phyloP scores from a whole-genome alignment of 2,329 filamentous ascomycete species.

The Xylaria sp. region DNA sequence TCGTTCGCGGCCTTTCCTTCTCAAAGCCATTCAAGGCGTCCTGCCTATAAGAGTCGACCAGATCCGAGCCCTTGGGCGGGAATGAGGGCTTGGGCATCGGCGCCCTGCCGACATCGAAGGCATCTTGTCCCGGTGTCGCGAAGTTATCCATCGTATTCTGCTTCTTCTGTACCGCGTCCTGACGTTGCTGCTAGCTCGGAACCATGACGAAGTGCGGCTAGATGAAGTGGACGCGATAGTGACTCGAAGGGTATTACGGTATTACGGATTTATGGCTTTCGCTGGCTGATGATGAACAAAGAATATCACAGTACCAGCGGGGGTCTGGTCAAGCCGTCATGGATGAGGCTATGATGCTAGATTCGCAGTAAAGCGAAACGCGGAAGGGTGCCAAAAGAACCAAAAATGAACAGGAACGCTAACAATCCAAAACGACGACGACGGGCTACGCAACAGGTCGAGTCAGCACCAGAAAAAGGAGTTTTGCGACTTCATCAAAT shows the following conservation, averaged over 20 bases:
- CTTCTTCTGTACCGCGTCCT: conserved; percentile 40
- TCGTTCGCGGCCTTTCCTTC: conserved; percentile 63
- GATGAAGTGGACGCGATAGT: background rate
- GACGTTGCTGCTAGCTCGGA: conserved; percentile 40
- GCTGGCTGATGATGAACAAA: conserved; percentile 21
- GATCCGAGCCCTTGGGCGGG: conserved; percentile 58
- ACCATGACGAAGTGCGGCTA: conserved; percentile 42
- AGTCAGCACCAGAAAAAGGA: conserved; percentile 37
- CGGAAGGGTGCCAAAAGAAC: background rate
- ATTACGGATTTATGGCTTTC: background rate
- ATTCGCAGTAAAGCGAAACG: conserved; percentile 13
- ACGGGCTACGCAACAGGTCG: conserved; percentile 23
- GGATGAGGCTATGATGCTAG: conserved; percentile 10
- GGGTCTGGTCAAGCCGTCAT: conserved; percentile 1
- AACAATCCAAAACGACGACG: conserved; percentile 26
- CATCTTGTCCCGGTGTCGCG: conserved; percentile 40
- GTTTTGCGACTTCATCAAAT: conserved; percentile 34
- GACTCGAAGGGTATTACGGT: background rate
- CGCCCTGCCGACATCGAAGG: conserved; percentile 40
- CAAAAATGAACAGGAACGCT: conserved; percentile 8
- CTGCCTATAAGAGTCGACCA: conserved; percentile 68
- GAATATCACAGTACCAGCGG: conserved; percentile 16
- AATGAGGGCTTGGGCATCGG: conserved; percentile 46
- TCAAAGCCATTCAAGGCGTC: conserved; percentile 66
- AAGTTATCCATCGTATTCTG: conserved; percentile 45